Base-by-base conservation (phyloP, 257 asterid species). In the Catharanthus roseus region DNA sequence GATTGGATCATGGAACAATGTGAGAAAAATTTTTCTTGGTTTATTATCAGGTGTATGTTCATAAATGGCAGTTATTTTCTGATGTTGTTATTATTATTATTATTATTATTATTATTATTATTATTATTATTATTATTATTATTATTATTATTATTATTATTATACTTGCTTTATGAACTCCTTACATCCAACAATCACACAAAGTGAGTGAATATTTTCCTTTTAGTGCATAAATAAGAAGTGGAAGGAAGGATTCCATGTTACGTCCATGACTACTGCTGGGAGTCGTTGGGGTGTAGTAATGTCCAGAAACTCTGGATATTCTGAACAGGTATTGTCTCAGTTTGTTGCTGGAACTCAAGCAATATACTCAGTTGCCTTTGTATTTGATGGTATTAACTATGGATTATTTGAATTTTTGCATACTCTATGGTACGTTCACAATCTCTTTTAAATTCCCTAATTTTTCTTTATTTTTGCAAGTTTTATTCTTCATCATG, bases 211-310 rank as follows among this genome's bases (percentile, higher is more conserved):
- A 93, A 80, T 93, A 97, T 4, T 93, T 93, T 77, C 98, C 98
- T 5, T 93, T 93, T 84, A 93, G 83, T 93, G 98, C 97, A 93
- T 93, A 60, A 93, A 90, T 74, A 93, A 93, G 71, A 93, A 93
- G 75, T 93, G 98, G 98, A 93, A 93, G 79, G 98, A 93, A 87
- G 98, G 98, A 47, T 93, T 93, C 75, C 98, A 93, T 72, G 98
- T 90, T 49, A 93, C 98, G 16, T 93, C 98, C 67, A 93, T 93
- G 98, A 90, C 98, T 36, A 93, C 98, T 58, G 98, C 98, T 75
- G 98, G 97, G 74, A 93, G 83, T 82, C 97, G 98, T 69, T 93
- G 98, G 98, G 98, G 96, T 73, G 98, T 93, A 67, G 98, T 93
- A 56, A 93, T 93, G 98, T 93, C 98, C 71, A 77, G 97, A 80